A percentile compares a stretch with the other conserved stretches of the same genome.
These are phyloP conservation scores for Coix lacrymajobi DNA, from an alignment of 176 grass and related monocot species.

Conservation along the genomic window DNA sequence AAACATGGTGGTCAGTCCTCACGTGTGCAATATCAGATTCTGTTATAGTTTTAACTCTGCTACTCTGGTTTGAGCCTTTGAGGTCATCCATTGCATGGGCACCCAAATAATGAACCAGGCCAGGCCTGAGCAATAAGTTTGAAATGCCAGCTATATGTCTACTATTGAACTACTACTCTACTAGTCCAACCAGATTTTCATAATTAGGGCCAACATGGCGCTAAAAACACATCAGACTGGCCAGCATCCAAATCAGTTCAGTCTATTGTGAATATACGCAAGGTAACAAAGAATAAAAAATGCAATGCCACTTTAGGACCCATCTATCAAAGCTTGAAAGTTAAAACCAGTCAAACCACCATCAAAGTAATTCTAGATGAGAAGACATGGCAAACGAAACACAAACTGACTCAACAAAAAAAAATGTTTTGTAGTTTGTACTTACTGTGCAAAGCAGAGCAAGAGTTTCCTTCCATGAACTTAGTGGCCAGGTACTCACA, in stretches of 20 bases:
- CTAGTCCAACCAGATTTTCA: neutral
- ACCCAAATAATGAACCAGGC: neutral
- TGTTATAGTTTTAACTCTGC: neutral
- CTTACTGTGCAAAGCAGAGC: slow-evolving; percentile 97
- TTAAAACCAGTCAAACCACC: neutral
- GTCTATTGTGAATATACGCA: neutral
- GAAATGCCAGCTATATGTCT: neutral
- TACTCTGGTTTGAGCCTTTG: neutral
- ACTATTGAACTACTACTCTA: neutral
- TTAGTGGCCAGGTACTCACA: slow-evolving; percentile 88
- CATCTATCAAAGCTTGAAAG: neutral
- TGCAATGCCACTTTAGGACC: neutral
- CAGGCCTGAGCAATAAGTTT: neutral
- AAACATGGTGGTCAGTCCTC: neutral
- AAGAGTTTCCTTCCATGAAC: slow-evolving; percentile 96
- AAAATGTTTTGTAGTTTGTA: neutral
- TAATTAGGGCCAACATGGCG: slow-evolving; percentile 21
- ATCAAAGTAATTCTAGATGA: neutral
- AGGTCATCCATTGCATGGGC: neutral
- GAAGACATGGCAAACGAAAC: neutral
- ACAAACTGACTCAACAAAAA: slow-evolving; percentile 1
- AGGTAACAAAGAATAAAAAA: slow-evolving; percentile 11
- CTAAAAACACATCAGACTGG: neutral
- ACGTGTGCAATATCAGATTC: neutral
- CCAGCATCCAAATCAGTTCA: neutral